phyloP scores from a whole-genome alignment of 208 protist species.

The Giardia duodenalis region DNA sequence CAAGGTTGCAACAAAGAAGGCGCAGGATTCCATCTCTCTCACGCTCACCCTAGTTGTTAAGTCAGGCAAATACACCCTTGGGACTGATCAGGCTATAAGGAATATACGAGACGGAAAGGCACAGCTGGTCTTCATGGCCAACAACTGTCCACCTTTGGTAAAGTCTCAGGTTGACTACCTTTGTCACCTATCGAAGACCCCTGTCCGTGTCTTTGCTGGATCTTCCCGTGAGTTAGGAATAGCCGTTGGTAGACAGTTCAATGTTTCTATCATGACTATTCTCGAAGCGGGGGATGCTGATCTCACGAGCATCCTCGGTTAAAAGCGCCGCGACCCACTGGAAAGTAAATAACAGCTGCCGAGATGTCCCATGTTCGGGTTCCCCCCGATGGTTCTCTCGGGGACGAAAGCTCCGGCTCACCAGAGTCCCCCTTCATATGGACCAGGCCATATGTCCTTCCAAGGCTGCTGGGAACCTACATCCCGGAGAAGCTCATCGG shows the following conservation, averaged over 20 bases:
- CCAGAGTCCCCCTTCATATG: no score
- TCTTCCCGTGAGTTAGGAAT: constrained; percentile 34
- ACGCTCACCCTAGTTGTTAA: constrained; percentile 13
- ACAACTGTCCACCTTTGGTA: constrained; percentile 40
- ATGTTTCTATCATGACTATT: constrained; percentile 32
- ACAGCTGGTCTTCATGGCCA: constrained; percentile 39
- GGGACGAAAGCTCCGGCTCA: no score
- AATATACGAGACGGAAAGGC: constrained; percentile 36
- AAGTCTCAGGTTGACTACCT: constrained; percentile 43
- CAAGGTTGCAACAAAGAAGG: background rate
- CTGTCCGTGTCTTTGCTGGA: constrained; percentile 33
- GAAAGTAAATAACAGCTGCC: background rate
- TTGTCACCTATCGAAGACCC: constrained; percentile 23
- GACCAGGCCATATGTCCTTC: no score
- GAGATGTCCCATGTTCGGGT: background rate
- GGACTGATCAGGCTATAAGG: constrained; percentile 37
- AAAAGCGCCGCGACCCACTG: background rate
- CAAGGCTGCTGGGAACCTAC: background rate
- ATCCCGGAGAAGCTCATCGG: background rate
- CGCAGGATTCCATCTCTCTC: constrained; percentile 14
- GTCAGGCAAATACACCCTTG: constrained; percentile 33
- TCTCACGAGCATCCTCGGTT: background rate
- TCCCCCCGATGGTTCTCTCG: background rate
- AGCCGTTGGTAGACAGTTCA: constrained; percentile 38
- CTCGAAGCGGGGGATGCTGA: constrained; percentile 42